Evolutionary conservation across 768 basidiomycete genomes (phyloP), one percentile per base, ranked within the genome.

Genomic region (Mycena belliarum): DNA sequence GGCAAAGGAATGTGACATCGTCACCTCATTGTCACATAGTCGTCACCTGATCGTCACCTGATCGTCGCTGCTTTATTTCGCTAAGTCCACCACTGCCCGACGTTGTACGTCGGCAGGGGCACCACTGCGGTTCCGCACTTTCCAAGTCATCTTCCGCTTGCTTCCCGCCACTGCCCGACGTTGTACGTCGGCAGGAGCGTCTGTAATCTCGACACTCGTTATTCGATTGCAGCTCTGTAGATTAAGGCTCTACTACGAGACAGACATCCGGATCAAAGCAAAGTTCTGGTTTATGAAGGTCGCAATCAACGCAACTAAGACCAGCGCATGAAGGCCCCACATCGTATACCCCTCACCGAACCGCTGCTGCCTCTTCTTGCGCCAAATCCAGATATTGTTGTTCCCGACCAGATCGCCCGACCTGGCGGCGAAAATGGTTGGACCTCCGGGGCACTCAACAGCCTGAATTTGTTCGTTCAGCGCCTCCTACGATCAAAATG

Each of bases 91-190:
- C n/a, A n/a, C n/a, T 59, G 52, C 52, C 3, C 40, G 51, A 54
- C 52, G 52, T 54, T 59, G 41, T 59, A 49, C 58, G 47, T 40
- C 48, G 26, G 58, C 52, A 57, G 55, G 48, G 37, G n/a, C n/a
- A n/a, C n/a, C n/a, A n/a, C n/a, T n/a, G n/a, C n/a, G n/a, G n/a
- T n/a, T n/a, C n/a, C n/a, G n/a, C n/a, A n/a, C n/a, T n/a, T n/a
- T n/a, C n/a, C n/a, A n/a, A n/a, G n/a, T n/a, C n/a, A n/a, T n/a
- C n/a, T n/a, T n/a, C n/a, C n/a, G n/a, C n/a, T n/a, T n/a, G n/a
- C n/a, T n/a, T n/a, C n/a, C n/a, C n/a, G n/a, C n/a, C n/a, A n/a
- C n/a, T n/a, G n/a, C n/a, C n/a, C n/a, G n/a, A n/a, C n/a, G n/a
- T 53, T 59, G 51, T 52, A 52, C 57, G 52, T 57, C 44, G 41